A percentile compares a stretch with the other conserved stretches of the same genome.
phyloP scores from a whole-genome alignment of 352 stramenopile species.

The Globisporangium cederbergense region DNA sequence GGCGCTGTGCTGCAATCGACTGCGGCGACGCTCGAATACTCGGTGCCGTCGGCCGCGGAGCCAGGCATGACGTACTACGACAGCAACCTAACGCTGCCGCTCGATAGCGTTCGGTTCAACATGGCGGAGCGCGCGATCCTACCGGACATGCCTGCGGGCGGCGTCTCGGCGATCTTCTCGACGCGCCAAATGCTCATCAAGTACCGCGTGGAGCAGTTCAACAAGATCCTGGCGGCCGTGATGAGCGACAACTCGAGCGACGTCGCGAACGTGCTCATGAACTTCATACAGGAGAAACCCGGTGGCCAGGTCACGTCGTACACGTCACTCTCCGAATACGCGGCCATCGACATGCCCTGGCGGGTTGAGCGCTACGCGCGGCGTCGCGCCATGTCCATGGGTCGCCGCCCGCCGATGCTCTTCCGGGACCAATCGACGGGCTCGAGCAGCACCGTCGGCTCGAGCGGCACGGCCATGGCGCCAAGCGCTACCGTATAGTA shows the following conservation, averaged over 20 bases:
- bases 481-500: background rate
- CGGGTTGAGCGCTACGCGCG: conserved; percentile 60
- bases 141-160: conserved; percentile 44
- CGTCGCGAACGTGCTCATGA: conserved; percentile 62
- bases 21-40: conserved; percentile 13
- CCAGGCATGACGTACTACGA: conserved; percentile 36
- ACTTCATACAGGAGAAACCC: conserved; percentile 79
- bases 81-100: conserved; percentile 36
- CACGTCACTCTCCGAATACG: conserved; percentile 72
- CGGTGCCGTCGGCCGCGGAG: background rate
- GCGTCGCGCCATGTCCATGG: conserved; percentile 58
- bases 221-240: conserved; percentile 61
- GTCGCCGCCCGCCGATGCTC: conserved; percentile 32
- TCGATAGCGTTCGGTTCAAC: conserved; percentile 55
- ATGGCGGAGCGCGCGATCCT: conserved; percentile 44
- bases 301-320: conserved; percentile 52
- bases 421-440: conserved; percentile 25
- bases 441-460: background rate
- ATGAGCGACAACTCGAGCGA: conserved; percentile 58
- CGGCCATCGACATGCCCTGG: conserved; percentile 62
- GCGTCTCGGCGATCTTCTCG: conserved; percentile 60
- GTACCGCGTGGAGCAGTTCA: conserved; percentile 65
- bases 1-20: background rate
- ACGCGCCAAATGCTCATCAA: conserved; percentile 60
- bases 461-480: background rate